phyloP scores from a whole-genome alignment of 306 rosid species.

The Ormosia emarginata region DNA sequence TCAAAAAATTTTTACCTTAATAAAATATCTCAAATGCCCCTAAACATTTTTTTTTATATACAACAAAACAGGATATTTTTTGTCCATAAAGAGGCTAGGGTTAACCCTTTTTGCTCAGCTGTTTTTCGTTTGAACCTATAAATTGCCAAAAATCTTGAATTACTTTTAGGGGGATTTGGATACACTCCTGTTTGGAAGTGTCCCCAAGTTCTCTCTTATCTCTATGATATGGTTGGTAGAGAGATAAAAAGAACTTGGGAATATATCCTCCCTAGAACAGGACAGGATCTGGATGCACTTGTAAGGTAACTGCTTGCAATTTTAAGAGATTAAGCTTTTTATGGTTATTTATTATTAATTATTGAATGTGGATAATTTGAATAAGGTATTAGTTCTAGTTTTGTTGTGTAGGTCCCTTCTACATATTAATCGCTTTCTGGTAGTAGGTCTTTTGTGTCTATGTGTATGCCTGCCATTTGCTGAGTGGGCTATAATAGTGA shows the following conservation, averaged over 20 bases:
- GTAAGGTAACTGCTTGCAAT: background rate
- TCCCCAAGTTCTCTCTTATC: background rate
- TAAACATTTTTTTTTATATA: background rate
- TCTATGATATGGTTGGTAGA: background rate
- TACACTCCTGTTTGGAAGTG: background rate
- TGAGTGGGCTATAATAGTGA: background rate
- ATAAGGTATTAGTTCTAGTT: background rate
- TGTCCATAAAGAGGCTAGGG: background rate
- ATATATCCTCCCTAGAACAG: background rate
- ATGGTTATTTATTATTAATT: background rate
- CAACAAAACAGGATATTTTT: too few relatives aligned
- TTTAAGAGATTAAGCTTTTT: background rate
- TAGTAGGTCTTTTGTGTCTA: background rate
- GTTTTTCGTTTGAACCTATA: background rate
- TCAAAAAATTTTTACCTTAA: background rate
- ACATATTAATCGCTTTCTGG: background rate
- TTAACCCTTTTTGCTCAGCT: background rate
- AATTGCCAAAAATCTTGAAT: background rate
- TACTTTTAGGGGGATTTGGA: background rate
- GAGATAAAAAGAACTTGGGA: background rate
- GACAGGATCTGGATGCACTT: constrained; percentile 10
- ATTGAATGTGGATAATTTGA: background rate
- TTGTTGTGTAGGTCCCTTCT: background rate
- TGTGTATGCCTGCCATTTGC: background rate
- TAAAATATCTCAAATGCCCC: background rate